phyloP scores from a whole-genome alignment of 306 rosid genomes.

The Quercus rubra region DNA sequence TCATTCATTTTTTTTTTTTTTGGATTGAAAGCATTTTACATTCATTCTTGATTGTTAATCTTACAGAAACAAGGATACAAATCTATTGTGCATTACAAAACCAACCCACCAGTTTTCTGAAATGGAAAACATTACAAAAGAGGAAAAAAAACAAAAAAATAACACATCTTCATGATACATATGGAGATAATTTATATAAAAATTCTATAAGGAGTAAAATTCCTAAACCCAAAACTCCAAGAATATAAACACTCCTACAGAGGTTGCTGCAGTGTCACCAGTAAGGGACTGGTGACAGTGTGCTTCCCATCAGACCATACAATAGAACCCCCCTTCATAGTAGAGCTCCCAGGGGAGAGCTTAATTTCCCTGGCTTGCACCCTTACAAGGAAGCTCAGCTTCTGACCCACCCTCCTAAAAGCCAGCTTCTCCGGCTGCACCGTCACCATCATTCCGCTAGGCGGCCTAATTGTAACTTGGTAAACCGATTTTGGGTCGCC shows the following conservation, averaged over 20 bases:
- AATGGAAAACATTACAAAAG: constrained; percentile 27
- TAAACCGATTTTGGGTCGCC: constrained; percentile 73
- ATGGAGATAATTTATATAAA: constrained; percentile 13
- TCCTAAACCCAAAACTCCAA: constrained; percentile 23
- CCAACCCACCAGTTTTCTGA: constrained; percentile 50
- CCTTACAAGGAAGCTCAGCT: constrained; percentile 76
- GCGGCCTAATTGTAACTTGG: constrained; percentile 51
- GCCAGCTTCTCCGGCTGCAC: constrained; percentile 67
- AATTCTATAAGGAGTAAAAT: constrained; percentile 33
- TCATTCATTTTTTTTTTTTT: not conserved
- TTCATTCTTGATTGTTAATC: constrained; percentile 36
- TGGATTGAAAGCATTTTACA: constrained; percentile 21
- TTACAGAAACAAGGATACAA: constrained; percentile 37
- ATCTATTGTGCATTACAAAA: constrained; percentile 31
- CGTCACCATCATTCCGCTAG: constrained; percentile 48
- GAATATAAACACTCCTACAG: constrained; percentile 33
- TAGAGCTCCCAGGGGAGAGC: constrained; percentile 73
- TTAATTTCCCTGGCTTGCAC: constrained; percentile 58
- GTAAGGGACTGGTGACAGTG: constrained; percentile 71
- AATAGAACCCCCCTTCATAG: constrained; percentile 57
- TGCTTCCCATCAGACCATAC: constrained; percentile 86
- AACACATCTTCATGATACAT: constrained; percentile 32
- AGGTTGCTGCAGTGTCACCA: constrained; percentile 92
- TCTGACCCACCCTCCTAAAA: constrained; percentile 76
- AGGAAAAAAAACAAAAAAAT: not conserved